These are phyloP conservation scores for Rutstroemia sp. DNA, from an alignment of 2,329 filamentous ascomycete genomes.

Conservation along the genomic window DNA sequence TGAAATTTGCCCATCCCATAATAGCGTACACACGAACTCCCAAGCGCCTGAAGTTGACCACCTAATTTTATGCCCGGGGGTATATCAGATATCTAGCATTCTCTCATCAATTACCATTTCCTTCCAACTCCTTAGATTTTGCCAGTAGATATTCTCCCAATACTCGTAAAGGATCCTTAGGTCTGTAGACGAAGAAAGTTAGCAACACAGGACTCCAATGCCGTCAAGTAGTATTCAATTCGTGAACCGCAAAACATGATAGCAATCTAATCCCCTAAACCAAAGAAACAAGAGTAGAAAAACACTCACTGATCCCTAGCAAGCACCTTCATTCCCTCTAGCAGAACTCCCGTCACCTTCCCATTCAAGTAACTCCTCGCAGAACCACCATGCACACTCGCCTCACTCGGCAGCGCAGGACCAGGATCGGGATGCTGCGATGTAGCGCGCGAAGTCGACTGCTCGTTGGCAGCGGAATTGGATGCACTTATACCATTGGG, in stretches of 20 bases:
- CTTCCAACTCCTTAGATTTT: conserved; percentile 58
- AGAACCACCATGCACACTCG: conserved; percentile 58
- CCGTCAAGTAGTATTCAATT: neutral
- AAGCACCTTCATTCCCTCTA: conserved; percentile 69
- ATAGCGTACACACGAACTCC: neutral
- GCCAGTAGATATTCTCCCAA: conserved; percentile 65
- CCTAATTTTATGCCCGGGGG: neutral
- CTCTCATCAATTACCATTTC: neutral
- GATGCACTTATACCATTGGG: conserved; percentile 19
- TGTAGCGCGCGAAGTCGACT: conserved; percentile 43
- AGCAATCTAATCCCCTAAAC: neutral
- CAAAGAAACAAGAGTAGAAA: neutral
- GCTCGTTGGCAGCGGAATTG: conserved; percentile 30
- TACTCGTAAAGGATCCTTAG: conserved; percentile 59
- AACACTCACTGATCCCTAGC: conserved; percentile 60
- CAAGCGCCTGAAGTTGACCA: neutral
- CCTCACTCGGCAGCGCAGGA: conserved; percentile 50
- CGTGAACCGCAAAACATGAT: neutral
- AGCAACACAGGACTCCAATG: too few relatives aligned
- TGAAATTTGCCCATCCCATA: neutral
- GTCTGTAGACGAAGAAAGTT: conserved; percentile 35
- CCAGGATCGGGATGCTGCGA: conserved; percentile 47
- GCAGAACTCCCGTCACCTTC: conserved; percentile 58
- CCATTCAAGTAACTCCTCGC: conserved; percentile 65
- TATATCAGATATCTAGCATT: neutral